phyloP scores from a whole-genome alignment of 2,329 filamentous ascomycete genomes.

The Penicillium sp. region DNA sequence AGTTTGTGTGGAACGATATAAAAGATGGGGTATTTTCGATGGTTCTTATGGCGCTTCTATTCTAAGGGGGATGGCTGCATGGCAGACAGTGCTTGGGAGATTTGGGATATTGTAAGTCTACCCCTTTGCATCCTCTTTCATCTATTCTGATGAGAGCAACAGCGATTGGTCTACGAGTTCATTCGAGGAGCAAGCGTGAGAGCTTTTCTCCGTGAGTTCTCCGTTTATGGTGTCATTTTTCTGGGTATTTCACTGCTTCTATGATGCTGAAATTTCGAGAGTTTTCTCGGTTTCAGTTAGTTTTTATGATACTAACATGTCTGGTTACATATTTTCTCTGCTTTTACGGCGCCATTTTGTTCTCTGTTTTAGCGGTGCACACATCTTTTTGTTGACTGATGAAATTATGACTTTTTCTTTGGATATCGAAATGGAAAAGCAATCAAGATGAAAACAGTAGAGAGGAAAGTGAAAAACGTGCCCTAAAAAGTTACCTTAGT shows the following conservation, averaged over 20 bases:
- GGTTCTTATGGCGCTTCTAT: background rate
- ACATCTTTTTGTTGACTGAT: background rate
- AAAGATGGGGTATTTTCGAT: background rate
- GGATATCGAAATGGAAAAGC: background rate
- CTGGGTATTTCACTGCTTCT: background rate
- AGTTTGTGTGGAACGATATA: background rate
- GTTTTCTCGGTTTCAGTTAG: too few relatives aligned
- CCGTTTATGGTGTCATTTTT: background rate
- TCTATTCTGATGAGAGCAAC: background rate
- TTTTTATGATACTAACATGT: too few relatives aligned
- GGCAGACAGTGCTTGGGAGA: background rate
- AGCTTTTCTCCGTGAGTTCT: background rate
- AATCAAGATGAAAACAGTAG: background rate
- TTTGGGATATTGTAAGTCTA: background rate
- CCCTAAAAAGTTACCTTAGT: too few relatives aligned
- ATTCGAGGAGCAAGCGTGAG: background rate
- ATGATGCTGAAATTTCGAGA: background rate
- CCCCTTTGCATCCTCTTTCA: background rate
- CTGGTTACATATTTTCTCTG: too few relatives aligned
- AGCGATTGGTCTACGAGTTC: too few relatives aligned
- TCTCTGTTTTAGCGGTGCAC: background rate
- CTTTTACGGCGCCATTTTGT: background rate
- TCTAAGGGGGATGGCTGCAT: background rate
- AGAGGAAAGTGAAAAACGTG: background rate
- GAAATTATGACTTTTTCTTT: background rate